Base-by-base conservation (phyloP, 2,329 filamentous ascomycete genomes). In the Zarea fungicola region DNA sequence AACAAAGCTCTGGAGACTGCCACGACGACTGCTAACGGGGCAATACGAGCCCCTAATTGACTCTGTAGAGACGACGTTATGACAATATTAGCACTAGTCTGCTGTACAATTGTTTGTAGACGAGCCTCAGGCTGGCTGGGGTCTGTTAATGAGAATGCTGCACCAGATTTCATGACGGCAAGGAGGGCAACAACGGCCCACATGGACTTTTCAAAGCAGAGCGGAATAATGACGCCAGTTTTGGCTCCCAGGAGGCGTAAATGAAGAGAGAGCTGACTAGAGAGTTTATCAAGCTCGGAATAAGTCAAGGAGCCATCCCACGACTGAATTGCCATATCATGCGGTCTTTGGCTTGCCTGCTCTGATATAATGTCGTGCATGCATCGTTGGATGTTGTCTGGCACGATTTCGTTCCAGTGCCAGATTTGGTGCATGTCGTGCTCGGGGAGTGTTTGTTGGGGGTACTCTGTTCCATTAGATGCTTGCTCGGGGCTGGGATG, bases 301-400 rank as follows among this genome's bases (percentile, higher is more conserved):
- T 77, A 77, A 3, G 71, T 75, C 45, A 75, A 65, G 47, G 58
- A 57, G 28, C 75, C 74, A 50, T 77, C 75, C 73, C 73, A 77
- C 1, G 74, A 74, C 48, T 71, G 60, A n/a, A 77, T 65, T 22
- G 75, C 74, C 5, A 65, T 54, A 19, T 64, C 62, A n/a, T 64
- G 55, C 1, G 73, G 72, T 3, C 66, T 62, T 21, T 55, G 51
- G 11, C 51, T 54, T 11, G 68, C 68, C 43, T 66, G 65, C 11
- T 69, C 63, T 9, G 64, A 61, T 48, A 78, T 67, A 48, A 76
- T 58, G 35, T 75, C 69, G 52, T 77, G 75, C 63, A 75, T 73
- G 52, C 70, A 74, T 39, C 58, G 60, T 16, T 66, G 57, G 18
- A 76, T 57, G 3, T 64, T 64, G 0, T 67, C 62, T 1, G 72